Conservation (phyloP, 352 stramenopile species). For the Blastocystis sp. region DNA sequence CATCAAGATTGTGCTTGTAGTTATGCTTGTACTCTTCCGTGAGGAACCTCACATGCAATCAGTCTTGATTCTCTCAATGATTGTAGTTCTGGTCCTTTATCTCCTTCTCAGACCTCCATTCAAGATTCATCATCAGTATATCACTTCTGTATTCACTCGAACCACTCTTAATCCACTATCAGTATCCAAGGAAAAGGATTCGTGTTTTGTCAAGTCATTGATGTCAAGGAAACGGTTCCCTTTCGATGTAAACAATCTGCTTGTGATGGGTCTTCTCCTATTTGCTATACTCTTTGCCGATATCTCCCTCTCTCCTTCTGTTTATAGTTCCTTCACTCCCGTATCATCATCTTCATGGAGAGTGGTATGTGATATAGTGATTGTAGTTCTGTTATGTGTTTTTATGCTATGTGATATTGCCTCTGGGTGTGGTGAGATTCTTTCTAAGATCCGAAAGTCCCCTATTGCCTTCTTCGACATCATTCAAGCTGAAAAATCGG, state of each 20-base stretch:
- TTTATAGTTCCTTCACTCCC: too few relatives aligned
- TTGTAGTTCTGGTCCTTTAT: background rate
- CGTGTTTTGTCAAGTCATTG: background rate
- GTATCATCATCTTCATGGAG: background rate
- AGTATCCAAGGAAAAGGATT: background rate
- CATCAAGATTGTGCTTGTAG: background rate
- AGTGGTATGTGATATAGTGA: background rate
- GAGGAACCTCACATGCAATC: constrained; percentile 4
- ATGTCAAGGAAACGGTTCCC: background rate
- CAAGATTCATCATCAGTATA: background rate
- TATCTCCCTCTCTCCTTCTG: background rate
- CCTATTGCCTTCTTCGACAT: background rate
- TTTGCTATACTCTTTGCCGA: background rate
- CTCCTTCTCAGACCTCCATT: background rate
- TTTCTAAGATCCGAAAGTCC: background rate
- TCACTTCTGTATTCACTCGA: background rate
- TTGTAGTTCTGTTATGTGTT: background rate
- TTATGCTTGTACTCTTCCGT: background rate
- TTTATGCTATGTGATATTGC: background rate
- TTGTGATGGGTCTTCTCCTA: background rate
- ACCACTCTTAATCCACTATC: background rate
- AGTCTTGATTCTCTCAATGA: background rate
- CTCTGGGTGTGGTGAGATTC: background rate
- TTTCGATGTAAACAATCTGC: background rate
- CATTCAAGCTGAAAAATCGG: background rate